Conservation (phyloP, 2,329 filamentous ascomycete genomes). For the Sclerotinia spermophila region DNA sequence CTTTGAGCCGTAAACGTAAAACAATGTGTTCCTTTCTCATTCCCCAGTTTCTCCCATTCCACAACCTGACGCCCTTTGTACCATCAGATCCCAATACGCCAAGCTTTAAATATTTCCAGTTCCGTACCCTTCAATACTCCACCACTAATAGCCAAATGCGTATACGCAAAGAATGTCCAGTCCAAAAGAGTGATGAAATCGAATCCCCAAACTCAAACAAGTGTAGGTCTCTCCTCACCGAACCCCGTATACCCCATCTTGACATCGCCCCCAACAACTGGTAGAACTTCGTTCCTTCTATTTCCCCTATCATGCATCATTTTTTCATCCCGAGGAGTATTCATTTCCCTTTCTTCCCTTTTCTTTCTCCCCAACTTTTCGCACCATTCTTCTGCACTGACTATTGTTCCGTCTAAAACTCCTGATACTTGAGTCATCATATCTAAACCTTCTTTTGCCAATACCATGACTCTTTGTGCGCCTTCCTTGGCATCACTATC, state of each 20-base stretch:
- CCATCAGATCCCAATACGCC: background rate
- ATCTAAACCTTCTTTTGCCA: conserved; percentile 86
- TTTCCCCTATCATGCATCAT: background rate
- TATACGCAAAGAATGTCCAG: background rate
- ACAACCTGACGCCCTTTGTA: background rate
- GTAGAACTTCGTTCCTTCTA: background rate
- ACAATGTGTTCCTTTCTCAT: background rate
- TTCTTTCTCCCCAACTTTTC: conserved; percentile 60
- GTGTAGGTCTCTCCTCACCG: background rate
- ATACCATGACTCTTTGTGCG: conserved; percentile 75
- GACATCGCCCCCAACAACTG: background rate
- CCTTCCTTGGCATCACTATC: conserved; percentile 49
- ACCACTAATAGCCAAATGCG: background rate
- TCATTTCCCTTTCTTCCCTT: conserved; percentile 31
- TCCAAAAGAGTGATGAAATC: background rate
- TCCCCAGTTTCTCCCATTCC: background rate
- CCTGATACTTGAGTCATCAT: conserved; percentile 91
- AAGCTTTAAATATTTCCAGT: background rate
- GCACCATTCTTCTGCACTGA: conserved; percentile 89
- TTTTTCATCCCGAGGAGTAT: background rate
- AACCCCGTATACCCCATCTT: conserved; percentile 1
- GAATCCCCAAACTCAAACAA: background rate
- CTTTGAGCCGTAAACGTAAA: background rate
- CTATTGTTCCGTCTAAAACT: conserved; percentile 83
- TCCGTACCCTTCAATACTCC: background rate